phyloP scores from a whole-genome alignment of 2,329 filamentous ascomycete species.

The Colletotrichum sp. region DNA sequence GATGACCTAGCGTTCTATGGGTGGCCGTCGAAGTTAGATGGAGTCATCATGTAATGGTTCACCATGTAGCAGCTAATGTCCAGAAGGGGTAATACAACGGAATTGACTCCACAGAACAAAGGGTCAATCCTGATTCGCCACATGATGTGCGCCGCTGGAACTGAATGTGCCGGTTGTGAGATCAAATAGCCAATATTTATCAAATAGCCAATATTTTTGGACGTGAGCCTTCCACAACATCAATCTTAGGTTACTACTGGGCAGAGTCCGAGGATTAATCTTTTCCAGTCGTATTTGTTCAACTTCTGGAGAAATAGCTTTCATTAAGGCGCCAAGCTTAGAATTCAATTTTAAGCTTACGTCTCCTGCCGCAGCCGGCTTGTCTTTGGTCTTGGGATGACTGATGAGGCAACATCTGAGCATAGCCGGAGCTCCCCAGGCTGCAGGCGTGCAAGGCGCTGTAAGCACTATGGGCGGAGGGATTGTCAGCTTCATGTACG shows the following conservation, averaged over 20 bases:
- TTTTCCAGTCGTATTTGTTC: neutral
- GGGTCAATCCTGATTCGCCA: rapidly evolving
- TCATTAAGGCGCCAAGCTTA: neutral
- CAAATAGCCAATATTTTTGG: rapidly evolving
- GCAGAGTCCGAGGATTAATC: neutral
- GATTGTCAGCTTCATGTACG: neutral
- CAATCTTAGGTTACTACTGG: neutral
- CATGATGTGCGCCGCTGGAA: too few species aligned
- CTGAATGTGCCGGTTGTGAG: neutral
- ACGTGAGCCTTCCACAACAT: neutral
- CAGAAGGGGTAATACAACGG: neutral
- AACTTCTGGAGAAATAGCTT: rapidly evolving
- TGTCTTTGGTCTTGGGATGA: neutral
- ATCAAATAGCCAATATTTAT: neutral
- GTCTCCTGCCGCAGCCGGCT: neutral
- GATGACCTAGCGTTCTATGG: neutral
- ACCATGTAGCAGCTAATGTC: neutral
- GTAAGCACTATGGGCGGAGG: neutral
- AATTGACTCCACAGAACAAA: neutral
- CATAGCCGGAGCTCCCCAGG: neutral
- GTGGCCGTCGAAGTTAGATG: rapidly evolving
- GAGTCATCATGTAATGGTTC: neutral
- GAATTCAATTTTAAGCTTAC: neutral
- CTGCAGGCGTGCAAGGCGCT: neutral
- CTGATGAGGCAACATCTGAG: neutral